Evolutionary conservation across 768 basidiomycete species (phyloP).

Genomic region (Sporobolomyces phaffii): DNA sequence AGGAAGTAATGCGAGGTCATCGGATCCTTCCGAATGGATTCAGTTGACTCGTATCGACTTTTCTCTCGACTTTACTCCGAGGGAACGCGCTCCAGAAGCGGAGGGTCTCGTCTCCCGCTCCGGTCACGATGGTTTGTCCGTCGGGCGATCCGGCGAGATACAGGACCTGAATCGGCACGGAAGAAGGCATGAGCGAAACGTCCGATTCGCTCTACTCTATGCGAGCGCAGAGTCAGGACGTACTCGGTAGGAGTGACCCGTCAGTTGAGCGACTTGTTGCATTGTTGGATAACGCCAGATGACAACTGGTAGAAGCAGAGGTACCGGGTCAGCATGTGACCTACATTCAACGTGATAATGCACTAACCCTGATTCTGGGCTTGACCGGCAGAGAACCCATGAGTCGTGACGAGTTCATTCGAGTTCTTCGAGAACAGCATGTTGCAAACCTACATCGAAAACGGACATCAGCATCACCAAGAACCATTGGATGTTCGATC

Average conservation of each 20-base stretch:
- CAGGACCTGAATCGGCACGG: conserved; percentile 24
- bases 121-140: conserved; percentile 95
- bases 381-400: conserved; percentile 87
- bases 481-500: no score
- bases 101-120: conserved; percentile 94
- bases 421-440: conserved; percentile 80
- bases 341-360: conserved; percentile 43
- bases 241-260: conserved; percentile 93
- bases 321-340: background rate
- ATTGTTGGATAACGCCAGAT: conserved; percentile 80
- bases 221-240: no score
- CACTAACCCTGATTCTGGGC: conserved; percentile 92
- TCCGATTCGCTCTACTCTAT: conserved; percentile 46
- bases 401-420: conserved; percentile 94
- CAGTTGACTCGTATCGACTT: conserved; percentile 35
- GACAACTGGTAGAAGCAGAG: conserved; percentile 33
- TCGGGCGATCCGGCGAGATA: conserved; percentile 95
- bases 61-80: conserved; percentile 40
- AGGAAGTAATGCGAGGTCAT: background rate
- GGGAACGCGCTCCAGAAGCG: conserved; percentile 97
- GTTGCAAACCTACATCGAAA: conserved; percentile 74
- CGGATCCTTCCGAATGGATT: conserved; percentile 40
- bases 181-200: background rate
- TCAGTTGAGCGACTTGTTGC: conserved; percentile 87
- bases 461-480: no score